Evolutionary conservation across 2,329 filamentous ascomycete species (phyloP).

Genomic region (Trichoderma endophyticum): DNA sequence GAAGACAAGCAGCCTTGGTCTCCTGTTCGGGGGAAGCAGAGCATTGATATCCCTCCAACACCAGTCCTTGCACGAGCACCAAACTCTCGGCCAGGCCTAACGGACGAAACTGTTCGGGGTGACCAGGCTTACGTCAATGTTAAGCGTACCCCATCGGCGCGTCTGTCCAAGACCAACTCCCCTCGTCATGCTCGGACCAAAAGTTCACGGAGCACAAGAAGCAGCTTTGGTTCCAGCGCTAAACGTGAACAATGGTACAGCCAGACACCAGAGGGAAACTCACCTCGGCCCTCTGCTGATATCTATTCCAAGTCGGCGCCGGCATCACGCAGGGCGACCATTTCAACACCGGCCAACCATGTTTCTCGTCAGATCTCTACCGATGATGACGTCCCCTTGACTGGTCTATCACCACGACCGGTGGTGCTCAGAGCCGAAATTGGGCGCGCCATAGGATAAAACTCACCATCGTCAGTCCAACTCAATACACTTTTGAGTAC

Average conservation of each 20-base stretch:
- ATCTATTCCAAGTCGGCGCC: constrained; percentile 25
- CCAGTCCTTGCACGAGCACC: constrained; percentile 58
- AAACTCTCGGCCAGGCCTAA: constrained; percentile 60
- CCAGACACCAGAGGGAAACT: constrained; percentile 32
- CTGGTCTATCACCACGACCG: constrained; percentile 49
- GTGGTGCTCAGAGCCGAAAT: constrained; percentile 47
- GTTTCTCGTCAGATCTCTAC: constrained; percentile 40
- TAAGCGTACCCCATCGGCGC: constrained; percentile 49
- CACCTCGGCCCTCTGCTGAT: constrained; percentile 35
- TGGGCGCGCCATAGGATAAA: constrained; percentile 54
- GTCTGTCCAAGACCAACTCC: constrained; percentile 47
- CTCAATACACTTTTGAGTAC: not conserved
- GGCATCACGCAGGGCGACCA: constrained; percentile 19
- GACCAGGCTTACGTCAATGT: constrained; percentile 57
- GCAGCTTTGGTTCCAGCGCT: constrained; percentile 43
- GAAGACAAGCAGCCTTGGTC: constrained; percentile 31
- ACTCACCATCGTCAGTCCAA: not conserved
- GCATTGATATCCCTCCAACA: constrained; percentile 45
- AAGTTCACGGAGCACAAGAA: constrained; percentile 38
- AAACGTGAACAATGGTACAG: constrained; percentile 42
- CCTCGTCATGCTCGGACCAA: constrained; percentile 40
- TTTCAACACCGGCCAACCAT: constrained; percentile 41
- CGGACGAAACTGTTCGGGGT: constrained; percentile 59
- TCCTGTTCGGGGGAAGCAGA: constrained; percentile 39
- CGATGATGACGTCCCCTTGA: constrained; percentile 45